Evolutionary conservation across 2,329 filamentous ascomycete species (phyloP), one percentile per base, ranked within the genome.

Genomic region (Zymoseptoria ardabiliae): DNA sequence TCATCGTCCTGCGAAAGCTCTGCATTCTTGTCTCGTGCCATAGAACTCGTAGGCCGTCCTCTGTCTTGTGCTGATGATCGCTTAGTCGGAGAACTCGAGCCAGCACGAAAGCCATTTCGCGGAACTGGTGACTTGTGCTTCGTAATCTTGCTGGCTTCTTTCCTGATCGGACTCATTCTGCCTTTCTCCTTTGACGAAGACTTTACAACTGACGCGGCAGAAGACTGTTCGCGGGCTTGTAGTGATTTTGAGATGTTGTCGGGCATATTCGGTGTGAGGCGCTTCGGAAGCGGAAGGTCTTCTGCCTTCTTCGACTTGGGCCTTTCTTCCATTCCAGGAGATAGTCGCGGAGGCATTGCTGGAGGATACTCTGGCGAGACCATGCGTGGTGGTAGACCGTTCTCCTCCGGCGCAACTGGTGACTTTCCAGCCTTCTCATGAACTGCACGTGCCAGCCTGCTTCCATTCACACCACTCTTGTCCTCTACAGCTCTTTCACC

Each of bases 191-290:
- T 68, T 19, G 57, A 53, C 1, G 58, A 54, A n/a, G 61, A 61
- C 22, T 53, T 54, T 9, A 61, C 60, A 4, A 63, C 60, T n/a
- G 61, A 60, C 2, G 41, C 22, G 19, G 56, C 65, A 59, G 60
- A 65, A 55, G 56, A 66, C 62, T 30, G 56, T 20, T 62, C 57
- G 7, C 63, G 57, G 41, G 77, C 73, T 59, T 76, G 76, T 23
- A 85, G 69, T 58, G 82, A 79, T 58, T 77, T 79, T 64, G 82
- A 79, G 51, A 85, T 77, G 56, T 79, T 79, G 2, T 79, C 75
- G 6, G 82, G 82, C 3, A 85, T 73, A 13, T 81, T 83, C 3
- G 82, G 82, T 4, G 83, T 85, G n/a, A 85, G 71, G 41, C 84
- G 75, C 9, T 77, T 75, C 10, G 82, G 82, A 19, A 84, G 70